A percentile compares a stretch with the other conserved stretches of the same genome.
Conservation (phyloP, 345 rosid species). For the Salix suchowensis region DNA sequence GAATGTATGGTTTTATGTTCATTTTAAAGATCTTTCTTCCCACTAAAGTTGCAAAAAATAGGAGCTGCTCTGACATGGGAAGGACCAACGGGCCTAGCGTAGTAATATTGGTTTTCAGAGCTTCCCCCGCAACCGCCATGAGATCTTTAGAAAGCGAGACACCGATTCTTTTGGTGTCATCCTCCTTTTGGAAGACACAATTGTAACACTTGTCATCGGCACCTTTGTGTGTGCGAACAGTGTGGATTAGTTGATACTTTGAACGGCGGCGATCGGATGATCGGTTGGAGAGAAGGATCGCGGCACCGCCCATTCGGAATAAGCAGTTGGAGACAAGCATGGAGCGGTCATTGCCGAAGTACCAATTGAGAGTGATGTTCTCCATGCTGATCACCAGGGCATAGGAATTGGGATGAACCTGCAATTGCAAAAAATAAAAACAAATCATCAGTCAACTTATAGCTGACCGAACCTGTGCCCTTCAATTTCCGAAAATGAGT, state of each 20-base stretch:
- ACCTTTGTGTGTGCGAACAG: conserved; percentile 90
- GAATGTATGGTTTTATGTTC: conserved; percentile 65
- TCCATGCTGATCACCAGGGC: conserved; percentile 93
- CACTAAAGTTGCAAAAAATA: conserved; percentile 59
- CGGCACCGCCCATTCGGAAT: conserved; percentile 95
- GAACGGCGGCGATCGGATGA: conserved; percentile 68
- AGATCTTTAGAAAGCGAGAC: conserved; percentile 84
- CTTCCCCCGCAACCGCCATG: conserved; percentile 95
- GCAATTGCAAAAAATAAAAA: background rate
- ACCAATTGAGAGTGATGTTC: conserved; percentile 82
- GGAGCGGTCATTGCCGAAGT: conserved; percentile 82
- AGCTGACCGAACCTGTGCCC: background rate
- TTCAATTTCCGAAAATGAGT: background rate
- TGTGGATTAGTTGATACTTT: conserved; percentile 86
- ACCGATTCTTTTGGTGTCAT: conserved; percentile 49
- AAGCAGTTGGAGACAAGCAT: conserved; percentile 93
- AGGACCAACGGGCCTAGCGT: conserved; percentile 82
- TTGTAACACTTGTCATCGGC: conserved; percentile 66
- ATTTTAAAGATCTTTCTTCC: conserved; percentile 64
- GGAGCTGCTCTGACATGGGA: conserved; percentile 86
- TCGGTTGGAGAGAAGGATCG: conserved; percentile 78
- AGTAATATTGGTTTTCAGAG: conserved; percentile 86
- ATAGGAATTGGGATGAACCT: conserved; percentile 86
- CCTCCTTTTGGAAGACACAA: conserved; percentile 83
- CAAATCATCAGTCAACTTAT: no score